A percentile compares a stretch with the other conserved stretches of the same genome.
phyloP scores from a whole-genome alignment of 495 filamentous ascomycete genomes.

The Aspergillus conjunctus region DNA sequence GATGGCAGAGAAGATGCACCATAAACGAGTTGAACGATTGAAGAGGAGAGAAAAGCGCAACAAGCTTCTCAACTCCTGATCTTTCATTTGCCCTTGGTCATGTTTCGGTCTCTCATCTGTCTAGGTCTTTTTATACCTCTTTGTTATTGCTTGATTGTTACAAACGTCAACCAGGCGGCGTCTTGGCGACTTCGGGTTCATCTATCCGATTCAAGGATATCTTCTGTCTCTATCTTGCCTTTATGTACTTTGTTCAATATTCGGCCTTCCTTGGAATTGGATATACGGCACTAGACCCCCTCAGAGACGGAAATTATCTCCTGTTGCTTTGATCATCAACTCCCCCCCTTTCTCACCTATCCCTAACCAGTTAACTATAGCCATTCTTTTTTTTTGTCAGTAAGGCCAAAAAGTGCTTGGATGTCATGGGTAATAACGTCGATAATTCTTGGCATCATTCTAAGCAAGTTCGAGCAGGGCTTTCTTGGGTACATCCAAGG shows the following conservation, averaged over 20 bases:
- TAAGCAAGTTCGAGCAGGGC: no score
- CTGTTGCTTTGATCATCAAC: no score
- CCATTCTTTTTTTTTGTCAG: no score
- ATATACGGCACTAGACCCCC: background rate
- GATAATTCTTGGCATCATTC: no score
- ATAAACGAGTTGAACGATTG: constrained; percentile 86
- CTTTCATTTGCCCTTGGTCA: background rate
- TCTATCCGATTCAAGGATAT: background rate
- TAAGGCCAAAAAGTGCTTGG: no score
- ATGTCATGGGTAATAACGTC: no score
- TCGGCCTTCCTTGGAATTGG: background rate
- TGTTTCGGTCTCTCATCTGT: background rate
- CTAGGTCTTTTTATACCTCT: background rate
- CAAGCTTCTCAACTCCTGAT: constrained; percentile 89
- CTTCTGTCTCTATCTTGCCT: background rate
- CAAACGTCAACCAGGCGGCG: background rate
- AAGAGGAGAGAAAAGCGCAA: constrained; percentile 97
- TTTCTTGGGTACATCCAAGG: no score
- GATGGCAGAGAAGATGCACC: constrained; percentile 97
- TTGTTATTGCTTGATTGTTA: background rate
- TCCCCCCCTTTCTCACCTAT: no score
- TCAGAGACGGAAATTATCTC: no score
- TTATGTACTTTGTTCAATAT: background rate
- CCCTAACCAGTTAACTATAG: no score
- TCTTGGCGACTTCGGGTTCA: constrained; percentile 9